These are phyloP conservation scores for Boletus rex-veris DNA, from an alignment of 768 basidiomycete genomes.

Conservation along the genomic window DNA sequence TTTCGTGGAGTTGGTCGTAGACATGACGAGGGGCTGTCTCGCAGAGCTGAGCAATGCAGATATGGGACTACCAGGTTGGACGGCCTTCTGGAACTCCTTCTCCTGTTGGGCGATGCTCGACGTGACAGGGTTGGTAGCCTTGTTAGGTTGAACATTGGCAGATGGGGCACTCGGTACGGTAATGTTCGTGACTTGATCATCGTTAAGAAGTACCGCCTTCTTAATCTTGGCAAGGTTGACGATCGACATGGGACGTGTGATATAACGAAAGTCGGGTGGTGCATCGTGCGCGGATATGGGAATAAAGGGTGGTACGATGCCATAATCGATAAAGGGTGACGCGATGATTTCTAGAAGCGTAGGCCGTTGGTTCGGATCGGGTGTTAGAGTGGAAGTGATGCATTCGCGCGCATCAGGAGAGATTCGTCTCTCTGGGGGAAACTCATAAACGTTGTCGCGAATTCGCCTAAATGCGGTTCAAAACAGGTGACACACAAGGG, in stretches of 20 bases:
- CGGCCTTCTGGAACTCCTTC: constrained; percentile 94
- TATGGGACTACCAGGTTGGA: constrained; percentile 93
- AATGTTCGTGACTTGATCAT: constrained; percentile 48
- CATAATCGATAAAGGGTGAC: constrained; percentile 79
- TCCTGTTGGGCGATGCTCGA: constrained; percentile 81
- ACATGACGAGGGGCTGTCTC: constrained; percentile 80
- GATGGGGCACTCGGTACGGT: constrained; percentile 38
- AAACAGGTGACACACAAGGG: not conserved
- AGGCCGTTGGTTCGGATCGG: constrained; percentile 78
- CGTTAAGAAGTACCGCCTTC: constrained; percentile 59
- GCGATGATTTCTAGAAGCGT: constrained; percentile 81
- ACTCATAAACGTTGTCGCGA: constrained; percentile 89
- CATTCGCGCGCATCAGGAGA: constrained; percentile 72
- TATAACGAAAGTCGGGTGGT: constrained; percentile 71
- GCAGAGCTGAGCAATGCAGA: constrained; percentile 88
- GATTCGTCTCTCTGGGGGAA: constrained; percentile 73
- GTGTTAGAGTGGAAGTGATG: constrained; percentile 81
- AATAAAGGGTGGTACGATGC: constrained; percentile 77
- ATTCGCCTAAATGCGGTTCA: constrained; percentile 61
- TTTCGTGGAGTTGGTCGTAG: constrained; percentile 41
- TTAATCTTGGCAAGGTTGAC: constrained; percentile 69
- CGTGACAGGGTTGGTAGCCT: constrained; percentile 41
- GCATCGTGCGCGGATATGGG: constrained; percentile 74
- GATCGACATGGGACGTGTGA: constrained; percentile 57
- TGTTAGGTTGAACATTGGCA: constrained; percentile 16